A percentile compares a stretch with the other conserved stretches of the same genome.
Conservation (phyloP, 768 basidiomycete species). For the Rhodosporidiobolus sp. region DNA sequence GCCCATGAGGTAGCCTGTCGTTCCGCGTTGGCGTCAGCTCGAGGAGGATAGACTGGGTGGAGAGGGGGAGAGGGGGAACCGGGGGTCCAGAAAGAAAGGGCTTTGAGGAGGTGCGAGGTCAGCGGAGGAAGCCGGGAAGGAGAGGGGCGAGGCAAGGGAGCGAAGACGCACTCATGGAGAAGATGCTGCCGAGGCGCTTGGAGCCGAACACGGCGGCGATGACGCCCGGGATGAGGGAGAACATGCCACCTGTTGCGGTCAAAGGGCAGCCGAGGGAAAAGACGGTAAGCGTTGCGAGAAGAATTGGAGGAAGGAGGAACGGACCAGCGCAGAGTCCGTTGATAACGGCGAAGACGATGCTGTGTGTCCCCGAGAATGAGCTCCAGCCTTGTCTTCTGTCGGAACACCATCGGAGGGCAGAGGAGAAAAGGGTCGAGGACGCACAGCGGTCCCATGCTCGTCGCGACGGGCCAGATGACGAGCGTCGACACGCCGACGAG, state of each 20-base stretch:
- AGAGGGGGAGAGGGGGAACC: no score
- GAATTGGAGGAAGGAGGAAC: no score
- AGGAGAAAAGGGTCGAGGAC: neutral
- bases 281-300: no score
- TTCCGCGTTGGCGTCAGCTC: no score
- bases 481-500: conserved; percentile 38
- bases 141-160: conserved; percentile 25
- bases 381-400: no score
- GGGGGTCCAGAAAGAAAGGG: neutral
- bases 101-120: neutral
- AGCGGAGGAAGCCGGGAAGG: neutral
- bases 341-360: conserved; percentile 37
- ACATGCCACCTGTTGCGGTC: conserved; percentile 33
- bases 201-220: conserved; percentile 36
- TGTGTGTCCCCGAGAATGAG: neutral
- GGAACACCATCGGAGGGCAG: no score
- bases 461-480: conserved; percentile 45
- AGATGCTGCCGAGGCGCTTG: conserved; percentile 18
- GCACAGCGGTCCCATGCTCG: conserved; percentile 38
- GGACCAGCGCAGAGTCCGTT: conserved; percentile 33
- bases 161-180: conserved; percentile 40
- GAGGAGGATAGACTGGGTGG: no score
- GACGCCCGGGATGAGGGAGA: conserved; percentile 43
- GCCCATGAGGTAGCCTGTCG: conserved; percentile 37
- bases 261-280: no score